Percentiles rank a stretch among this genome's conserved stretches.
These are phyloP conservation scores for Yarrowia divulgata DNA, from an alignment of 805 yeast species.

Conservation along the genomic window DNA sequence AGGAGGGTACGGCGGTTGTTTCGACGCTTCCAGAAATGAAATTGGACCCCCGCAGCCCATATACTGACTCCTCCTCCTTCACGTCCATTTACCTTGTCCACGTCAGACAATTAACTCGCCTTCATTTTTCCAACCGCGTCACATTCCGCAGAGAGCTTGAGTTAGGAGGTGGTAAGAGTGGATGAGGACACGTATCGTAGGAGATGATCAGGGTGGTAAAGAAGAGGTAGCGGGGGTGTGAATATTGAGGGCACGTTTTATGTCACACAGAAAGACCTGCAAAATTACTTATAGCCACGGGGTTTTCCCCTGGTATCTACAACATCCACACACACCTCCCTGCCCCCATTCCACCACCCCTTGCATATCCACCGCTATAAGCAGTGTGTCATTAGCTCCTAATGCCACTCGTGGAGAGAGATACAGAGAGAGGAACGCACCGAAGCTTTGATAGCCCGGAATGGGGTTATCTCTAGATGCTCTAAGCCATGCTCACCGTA, in stretches of 20 bases:
- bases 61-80: not conserved
- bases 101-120: constrained; percentile 7
- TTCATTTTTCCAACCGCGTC: constrained; percentile 37
- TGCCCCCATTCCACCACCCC: constrained; percentile 18
- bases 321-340: too few relatives aligned
- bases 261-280: not conserved
- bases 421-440: not conserved
- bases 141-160: constrained; percentile 37
- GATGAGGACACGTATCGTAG: not conserved
- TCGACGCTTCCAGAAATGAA: too few relatives aligned
- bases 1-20: too few relatives aligned
- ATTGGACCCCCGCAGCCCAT: too few relatives aligned
- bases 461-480: not conserved
- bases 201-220: not conserved
- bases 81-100: not conserved
- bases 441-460: constrained; percentile 5
- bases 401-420: not conserved
- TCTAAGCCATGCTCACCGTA: not conserved
- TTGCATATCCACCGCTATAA: constrained; percentile 10
- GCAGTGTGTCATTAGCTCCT: not conserved
- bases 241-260: too few relatives aligned
- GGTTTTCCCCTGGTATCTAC: too few relatives aligned
- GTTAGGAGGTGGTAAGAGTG: constrained; percentile 3
- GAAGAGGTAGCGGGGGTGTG: too few relatives aligned
- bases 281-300: not conserved